phyloP scores from a whole-genome alignment of 352 stramenopile species.

The Pythium periplocum region DNA sequence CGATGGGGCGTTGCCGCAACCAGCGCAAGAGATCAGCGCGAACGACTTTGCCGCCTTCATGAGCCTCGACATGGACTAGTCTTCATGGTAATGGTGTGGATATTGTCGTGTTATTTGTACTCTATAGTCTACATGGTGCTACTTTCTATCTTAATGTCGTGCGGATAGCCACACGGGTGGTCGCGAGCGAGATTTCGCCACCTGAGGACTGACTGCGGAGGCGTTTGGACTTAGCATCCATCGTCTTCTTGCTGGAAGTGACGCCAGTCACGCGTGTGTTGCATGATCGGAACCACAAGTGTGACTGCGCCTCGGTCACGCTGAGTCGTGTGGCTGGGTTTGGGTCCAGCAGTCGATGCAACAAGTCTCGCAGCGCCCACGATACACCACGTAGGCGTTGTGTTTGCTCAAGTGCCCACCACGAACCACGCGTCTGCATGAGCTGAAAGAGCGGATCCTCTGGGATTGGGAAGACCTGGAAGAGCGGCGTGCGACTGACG shows the following conservation, averaged over 20 bases:
- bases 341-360: constrained; percentile 44
- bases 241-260: constrained; percentile 8
- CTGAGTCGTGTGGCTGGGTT: constrained; percentile 41
- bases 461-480: constrained; percentile 27
- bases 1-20: too few species aligned
- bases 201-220: constrained; percentile 7
- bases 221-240: constrained; percentile 13
- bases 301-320: constrained; percentile 38
- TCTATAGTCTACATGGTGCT: not conserved
- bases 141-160: not conserved
- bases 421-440: constrained; percentile 28
- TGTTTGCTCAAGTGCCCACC: constrained; percentile 22
- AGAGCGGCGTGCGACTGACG: constrained; percentile 54
- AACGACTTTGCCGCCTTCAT: not conserved
- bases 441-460: constrained; percentile 44
- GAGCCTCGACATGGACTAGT: not conserved
- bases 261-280: constrained; percentile 1
- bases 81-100: too few species aligned
- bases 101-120: too few species aligned
- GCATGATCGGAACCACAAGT: constrained; percentile 33
- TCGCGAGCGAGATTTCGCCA: constrained; percentile 59
- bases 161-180: constrained; percentile 45
- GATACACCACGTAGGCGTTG: constrained; percentile 23
- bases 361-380: constrained; percentile 28
- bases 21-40: not conserved